Evolutionary conservation across 2,329 filamentous ascomycete species (phyloP), one percentile per base, ranked within the genome.

Genomic region (Alternaria sp.): DNA sequence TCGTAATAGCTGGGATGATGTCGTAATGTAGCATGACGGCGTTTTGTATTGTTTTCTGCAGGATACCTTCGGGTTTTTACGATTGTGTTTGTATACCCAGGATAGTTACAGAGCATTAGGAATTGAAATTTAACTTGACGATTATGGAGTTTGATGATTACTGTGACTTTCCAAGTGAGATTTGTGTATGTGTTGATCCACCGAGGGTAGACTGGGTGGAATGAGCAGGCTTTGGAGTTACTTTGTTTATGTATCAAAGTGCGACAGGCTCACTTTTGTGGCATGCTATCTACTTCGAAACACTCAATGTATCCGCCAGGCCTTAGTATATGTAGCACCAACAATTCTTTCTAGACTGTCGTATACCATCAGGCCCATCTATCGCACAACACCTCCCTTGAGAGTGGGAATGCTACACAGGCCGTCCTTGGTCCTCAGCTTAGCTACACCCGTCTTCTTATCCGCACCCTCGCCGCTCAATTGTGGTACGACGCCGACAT

Each of bases 381-480:
- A 98, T 86, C 93, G 88, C 68, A 98, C 93, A 69, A 89, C 88
- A 67, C 92, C 96, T 43, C 89, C 90, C 83, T 90, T 90, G 77
- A 99, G 84, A 62, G 86, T 92, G 81, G 90, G 88, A 65, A 98
- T 94, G 47, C 87, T 95, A 84, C 96, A 98, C 50, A 91, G 82
- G 47, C 92, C 93, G 54, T 93, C 92, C 79, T 90, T 89, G 4
- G 93, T 95, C 68, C 93, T 89, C 69, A 98, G 83, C 77, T 84
- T 86, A 40, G 86, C 87, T 30, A 89, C 75, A 40, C 83, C 83
- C 45, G 82, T 84, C 79, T 86, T 86, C 70, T 83, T 87, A 46
- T 81, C 81, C 70, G 86, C 84, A 52, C 86, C 91, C 66, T 90
- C 87, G 80, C 91, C 91, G 75, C 90, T 89, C 62, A 95, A 84